Conservation (phyloP, 2,329 filamentous ascomycete species). For the Tolypocladium tropicale region DNA sequence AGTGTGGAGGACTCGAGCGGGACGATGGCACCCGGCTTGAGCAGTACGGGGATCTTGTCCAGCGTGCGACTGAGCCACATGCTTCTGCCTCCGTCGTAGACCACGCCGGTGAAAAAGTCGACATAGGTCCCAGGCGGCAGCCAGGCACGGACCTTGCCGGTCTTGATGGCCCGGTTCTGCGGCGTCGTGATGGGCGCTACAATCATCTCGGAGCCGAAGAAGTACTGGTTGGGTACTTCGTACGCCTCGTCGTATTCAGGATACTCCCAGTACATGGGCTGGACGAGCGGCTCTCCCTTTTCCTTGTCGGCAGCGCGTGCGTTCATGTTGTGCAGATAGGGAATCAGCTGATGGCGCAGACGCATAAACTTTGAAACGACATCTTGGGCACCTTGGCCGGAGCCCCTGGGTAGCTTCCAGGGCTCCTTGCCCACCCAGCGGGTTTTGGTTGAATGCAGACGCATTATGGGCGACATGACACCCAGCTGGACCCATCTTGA, state of each 20-base stretch:
- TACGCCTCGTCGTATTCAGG: conserved; percentile 44
- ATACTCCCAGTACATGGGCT: conserved; percentile 54
- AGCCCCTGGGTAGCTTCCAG: conserved; percentile 33
- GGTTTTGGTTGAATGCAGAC: conserved; percentile 48
- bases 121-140: conserved; percentile 43
- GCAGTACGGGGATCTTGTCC: conserved; percentile 40
- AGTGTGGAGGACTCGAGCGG: conserved; percentile 36
- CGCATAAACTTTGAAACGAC: conserved; percentile 40
- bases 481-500: conserved; percentile 53
- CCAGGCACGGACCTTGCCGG: conserved; percentile 42
- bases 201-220: conserved; percentile 46
- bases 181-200: conserved; percentile 46
- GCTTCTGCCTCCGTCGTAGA: conserved; percentile 46
- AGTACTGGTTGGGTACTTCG: conserved; percentile 44
- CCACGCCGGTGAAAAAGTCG: conserved; percentile 46
- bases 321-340: conserved; percentile 51
- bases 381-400: conserved; percentile 30
- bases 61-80: conserved; percentile 41
- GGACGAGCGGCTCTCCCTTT: conserved; percentile 40
- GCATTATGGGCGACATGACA: conserved; percentile 49
- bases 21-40: conserved; percentile 46
- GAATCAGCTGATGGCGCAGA: conserved; percentile 47
- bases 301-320: conserved; percentile 28
- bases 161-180: conserved; percentile 31
- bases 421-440: conserved; percentile 52